Base-by-base conservation (phyloP, 169 alveolate species). In the Babesia sp. region DNA sequence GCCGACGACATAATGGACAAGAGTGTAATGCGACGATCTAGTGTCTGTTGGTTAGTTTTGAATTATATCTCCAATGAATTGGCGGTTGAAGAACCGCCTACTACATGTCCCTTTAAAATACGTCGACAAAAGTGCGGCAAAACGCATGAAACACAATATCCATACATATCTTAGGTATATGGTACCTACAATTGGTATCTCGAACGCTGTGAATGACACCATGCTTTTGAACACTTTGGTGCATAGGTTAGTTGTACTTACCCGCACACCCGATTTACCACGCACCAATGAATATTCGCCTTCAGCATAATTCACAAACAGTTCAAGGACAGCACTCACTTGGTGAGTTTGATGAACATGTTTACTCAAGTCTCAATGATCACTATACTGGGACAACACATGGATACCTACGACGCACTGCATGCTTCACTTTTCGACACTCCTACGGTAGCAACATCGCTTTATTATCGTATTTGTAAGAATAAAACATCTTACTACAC, bases 1-100 rank as follows among this genome's bases (percentile, higher is more conserved):
- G 93, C 93, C 6, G 93, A 89, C 56, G 93, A 89, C 41, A 83
- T 89, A 20, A 89, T 89, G 91, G 93, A 89, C 63, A 80, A 81
- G 36, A 86, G 93, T 28, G 78, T 73, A 24, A 89, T 68, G 44
- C 58, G 93, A 20, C 58, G 93, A 50, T 81, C 88, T 3, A 84
- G 84, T 55, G 51, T 74, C 31, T 89, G 93, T 72, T 89, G 93
- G 93, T 89, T 67, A 51, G 73, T 45, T 11, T 57, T n/a, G n/a
- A n/a, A n/a, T n/a, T n/a, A 14, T 6, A 3, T 60, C 44, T 6
- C 22, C 8, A 18, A 6, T 48, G 28, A 12, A 48, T 48, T 18
- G 20, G 8, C 8, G n/a, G 20, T 48, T 14, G 20, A 18, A 8
- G 28, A 8, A 48, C 28, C 18, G 56, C 20, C 20, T 20, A 48